phyloP scores from a whole-genome alignment of 116 monocot species.

The Posidonia oceanica region DNA sequence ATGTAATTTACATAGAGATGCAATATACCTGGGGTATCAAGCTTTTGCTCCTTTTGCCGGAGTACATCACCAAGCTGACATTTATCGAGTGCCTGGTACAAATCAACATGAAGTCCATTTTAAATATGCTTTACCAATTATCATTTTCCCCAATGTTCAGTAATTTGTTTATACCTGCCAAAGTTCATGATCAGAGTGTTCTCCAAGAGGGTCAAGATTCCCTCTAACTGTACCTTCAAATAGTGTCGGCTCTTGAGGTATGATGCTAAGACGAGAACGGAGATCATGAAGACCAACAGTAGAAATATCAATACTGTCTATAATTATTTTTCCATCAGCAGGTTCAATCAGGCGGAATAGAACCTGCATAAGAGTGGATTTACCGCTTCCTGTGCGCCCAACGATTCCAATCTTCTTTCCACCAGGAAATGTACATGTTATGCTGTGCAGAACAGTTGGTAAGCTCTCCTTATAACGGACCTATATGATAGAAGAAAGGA shows the following conservation, averaged over 20 bases:
- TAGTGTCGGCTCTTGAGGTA: conserved; percentile 88
- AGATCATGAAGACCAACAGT: conserved; percentile 94
- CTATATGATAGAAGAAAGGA: conserved; percentile 20
- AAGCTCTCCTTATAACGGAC: conserved; percentile 81
- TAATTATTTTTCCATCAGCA: conserved; percentile 58
- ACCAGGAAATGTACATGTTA: conserved; percentile 82
- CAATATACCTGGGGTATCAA: conserved; percentile 58
- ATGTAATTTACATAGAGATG: not conserved
- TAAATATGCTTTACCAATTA: not conserved
- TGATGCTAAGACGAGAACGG: conserved; percentile 70
- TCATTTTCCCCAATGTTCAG: conserved; percentile 6
- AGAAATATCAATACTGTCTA: conserved; percentile 65
- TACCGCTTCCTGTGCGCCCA: conserved; percentile 95
- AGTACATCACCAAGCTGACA: conserved; percentile 89
- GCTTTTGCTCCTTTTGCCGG: conserved; percentile 51
- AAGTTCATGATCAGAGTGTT: conserved; percentile 74
- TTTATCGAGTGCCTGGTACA: conserved; percentile 66
- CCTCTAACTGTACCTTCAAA: conserved; percentile 88
- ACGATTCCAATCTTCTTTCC: conserved; percentile 92
- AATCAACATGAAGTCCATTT: not conserved
- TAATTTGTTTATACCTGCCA: conserved; percentile 57
- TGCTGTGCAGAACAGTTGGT: conserved; percentile 72
- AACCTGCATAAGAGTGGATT: conserved; percentile 96
- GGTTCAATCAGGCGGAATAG: conserved; percentile 90
- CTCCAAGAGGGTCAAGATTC: conserved; percentile 91